Evolutionary conservation across 805 yeast genomes (phyloP), one percentile per base, ranked within the genome.

Genomic region (Pichia nanzhaoensis): DNA sequence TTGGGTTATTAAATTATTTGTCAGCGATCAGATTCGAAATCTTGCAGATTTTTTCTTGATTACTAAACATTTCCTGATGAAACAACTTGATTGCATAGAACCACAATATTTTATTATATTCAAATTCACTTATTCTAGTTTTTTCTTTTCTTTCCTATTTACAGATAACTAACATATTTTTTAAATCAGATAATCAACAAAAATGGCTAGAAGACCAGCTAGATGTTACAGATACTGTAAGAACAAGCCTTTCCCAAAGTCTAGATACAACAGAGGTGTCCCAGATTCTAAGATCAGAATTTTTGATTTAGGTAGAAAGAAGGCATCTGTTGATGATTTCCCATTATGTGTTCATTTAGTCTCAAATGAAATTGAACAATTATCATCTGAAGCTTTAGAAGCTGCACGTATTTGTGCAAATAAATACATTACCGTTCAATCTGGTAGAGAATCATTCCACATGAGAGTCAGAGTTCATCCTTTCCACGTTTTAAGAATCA

Each of bases 191-290:
- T 53, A 51, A 53, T 48, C 27, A 56, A 70, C 72, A 80, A 86
- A 83, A 73, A 91, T 91, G 98, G 97, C 98, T 75, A 89, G 98
- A 81, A 91, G 98, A 85, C 99, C 99, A 77, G 99, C 99, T 83
- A 88, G 98, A 84, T 93, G 99, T 82, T 93, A 93, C 96, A 89
- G 99, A 82, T 93, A 91, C 95, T 95, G 96, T 86, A 93, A 93
- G 87, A 93, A 93, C 95, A 93, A 93, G 83, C 99, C 99, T 69
- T 93, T 82, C 86, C 99, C 99, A 80, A 93, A 93, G 84, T 90
- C 98, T 68, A 90, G 99, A 80, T 93, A 90, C 89, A 93, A 93
- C 91, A 91, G 99, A 84, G 98, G 97, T 78, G 99, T 93, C 71
- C 99, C 99, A 77, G 99, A 93, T 77, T 82, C 98, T 66, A 93